Percentiles rank a stretch among this genome's conserved stretches.
These are phyloP conservation scores for Pseudonitzschia pungens DNA, from an alignment of 108 stramenopile genomes.

Conservation along the genomic window DNA sequence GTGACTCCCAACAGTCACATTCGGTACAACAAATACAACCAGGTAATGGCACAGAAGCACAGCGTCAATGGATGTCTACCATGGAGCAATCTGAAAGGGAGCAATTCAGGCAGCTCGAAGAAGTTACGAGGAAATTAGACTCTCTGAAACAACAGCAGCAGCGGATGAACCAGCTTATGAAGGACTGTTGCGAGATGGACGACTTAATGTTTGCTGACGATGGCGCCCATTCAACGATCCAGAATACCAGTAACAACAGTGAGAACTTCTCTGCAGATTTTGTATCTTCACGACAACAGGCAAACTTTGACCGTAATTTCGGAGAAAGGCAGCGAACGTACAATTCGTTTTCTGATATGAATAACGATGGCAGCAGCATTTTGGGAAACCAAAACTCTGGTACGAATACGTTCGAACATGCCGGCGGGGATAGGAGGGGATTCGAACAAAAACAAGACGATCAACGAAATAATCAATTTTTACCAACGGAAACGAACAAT, in stretches of 20 bases:
- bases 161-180: neutral
- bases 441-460: no score
- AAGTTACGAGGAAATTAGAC: neutral
- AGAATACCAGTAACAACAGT: neutral
- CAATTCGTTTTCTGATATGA: no score
- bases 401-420: no score
- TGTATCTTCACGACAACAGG: no score
- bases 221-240: neutral
- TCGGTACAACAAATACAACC: neutral
- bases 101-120: neutral
- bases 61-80: neutral
- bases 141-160: neutral
- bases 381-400: no score
- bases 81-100: neutral
- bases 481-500: no score
- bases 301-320: no score
- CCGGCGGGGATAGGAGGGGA: no score
- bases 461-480: no score
- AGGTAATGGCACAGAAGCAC: neutral
- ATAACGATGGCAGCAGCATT: no score
- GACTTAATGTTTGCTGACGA: neutral
- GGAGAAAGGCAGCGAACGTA: no score
- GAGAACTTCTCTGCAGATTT: neutral
- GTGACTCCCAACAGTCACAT: neutral
- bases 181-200: constrained; percentile 1